Conservation (phyloP, 257 asterid genomes). For the Petunia secreta region DNA sequence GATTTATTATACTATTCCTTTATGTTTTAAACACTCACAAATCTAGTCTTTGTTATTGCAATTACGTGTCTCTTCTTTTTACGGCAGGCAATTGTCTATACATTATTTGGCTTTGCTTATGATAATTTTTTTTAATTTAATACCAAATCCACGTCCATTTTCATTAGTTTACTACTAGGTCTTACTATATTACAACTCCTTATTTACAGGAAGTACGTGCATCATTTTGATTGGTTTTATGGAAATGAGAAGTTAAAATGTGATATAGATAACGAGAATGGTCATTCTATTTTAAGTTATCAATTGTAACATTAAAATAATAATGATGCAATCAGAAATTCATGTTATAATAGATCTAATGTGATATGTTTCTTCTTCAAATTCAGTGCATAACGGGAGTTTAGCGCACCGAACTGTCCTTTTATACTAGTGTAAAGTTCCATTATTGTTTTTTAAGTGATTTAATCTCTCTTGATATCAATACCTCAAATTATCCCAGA, state of each 20-base stretch:
- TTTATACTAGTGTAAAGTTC: too few relatives aligned
- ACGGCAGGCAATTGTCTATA: not conserved
- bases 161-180: not conserved
- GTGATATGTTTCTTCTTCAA: too few relatives aligned
- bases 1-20: not conserved
- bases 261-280: not conserved
- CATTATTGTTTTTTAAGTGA: not conserved
- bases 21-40: too few relatives aligned
- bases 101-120: not conserved
- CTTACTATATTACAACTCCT: too few relatives aligned
- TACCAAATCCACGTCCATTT: too few relatives aligned
- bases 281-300: too few relatives aligned
- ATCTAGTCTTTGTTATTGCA: not conserved
- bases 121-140: too few relatives aligned
- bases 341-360: too few relatives aligned
- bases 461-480: not conserved
- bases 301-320: too few relatives aligned
- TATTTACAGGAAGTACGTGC: not conserved
- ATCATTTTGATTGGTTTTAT: not conserved
- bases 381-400: too few relatives aligned
- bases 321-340: too few relatives aligned
- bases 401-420: too few relatives aligned
- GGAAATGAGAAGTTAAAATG: not conserved
- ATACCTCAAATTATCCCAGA: not conserved
- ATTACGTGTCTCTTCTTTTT: not conserved